phyloP scores from a whole-genome alignment of 73 alveolate genomes.

The Paramecium octaurelia region DNA sequence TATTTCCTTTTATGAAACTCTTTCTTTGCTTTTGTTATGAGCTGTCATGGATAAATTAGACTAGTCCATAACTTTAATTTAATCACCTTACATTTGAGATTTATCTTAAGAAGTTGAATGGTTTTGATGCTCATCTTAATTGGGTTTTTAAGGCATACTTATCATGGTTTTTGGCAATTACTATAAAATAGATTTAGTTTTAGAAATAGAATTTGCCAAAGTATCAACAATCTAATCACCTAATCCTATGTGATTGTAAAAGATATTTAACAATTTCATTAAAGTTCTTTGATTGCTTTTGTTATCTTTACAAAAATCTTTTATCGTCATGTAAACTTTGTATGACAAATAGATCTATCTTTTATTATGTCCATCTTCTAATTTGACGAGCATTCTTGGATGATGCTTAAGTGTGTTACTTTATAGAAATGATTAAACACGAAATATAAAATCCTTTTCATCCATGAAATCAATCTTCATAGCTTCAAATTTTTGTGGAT shows the following conservation, averaged over 20 bases:
- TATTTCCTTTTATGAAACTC: neutral
- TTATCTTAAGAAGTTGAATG: neutral
- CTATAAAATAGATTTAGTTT: neutral
- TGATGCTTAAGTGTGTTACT: constrained; percentile 27
- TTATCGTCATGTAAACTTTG: constrained; percentile 15
- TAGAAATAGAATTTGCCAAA: neutral
- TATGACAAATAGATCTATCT: neutral
- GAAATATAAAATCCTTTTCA: constrained; percentile 42
- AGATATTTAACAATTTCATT: constrained; percentile 3
- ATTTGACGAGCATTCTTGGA: neutral
- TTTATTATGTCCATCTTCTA: constrained; percentile 18
- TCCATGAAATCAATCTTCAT: constrained; percentile 24
- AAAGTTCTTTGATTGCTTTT: neutral
- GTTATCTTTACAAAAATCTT: constrained; percentile 26
- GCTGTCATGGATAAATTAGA: neutral
- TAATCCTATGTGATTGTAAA: constrained; percentile 11
- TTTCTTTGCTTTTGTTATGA: neutral
- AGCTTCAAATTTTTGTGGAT: neutral
- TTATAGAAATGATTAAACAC: neutral
- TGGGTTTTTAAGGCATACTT: neutral
- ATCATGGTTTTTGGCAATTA: constrained; percentile 3
- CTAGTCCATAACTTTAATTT: neutral
- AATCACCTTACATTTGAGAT: neutral
- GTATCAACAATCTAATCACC: constrained; percentile 19
- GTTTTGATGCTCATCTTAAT: neutral